Base-by-base conservation (phyloP, 2,329 filamentous ascomycete species). In the Leptographium flavum region DNA sequence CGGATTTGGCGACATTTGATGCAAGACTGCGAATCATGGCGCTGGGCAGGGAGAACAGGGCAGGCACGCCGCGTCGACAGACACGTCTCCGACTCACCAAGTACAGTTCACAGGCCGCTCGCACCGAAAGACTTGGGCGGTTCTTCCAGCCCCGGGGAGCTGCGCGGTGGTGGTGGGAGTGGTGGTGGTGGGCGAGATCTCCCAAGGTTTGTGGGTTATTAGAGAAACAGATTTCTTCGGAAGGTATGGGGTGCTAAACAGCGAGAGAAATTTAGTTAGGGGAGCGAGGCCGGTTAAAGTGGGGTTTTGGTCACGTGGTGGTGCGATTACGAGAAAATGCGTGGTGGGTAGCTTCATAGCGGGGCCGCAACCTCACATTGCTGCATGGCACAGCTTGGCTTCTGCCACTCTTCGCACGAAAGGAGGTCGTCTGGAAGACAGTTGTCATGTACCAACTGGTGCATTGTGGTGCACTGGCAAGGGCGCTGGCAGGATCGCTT, bases 191-290 rank as follows among this genome's bases (percentile, higher is more conserved):
- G 45, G 37, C 23, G 41, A 46, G 33, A 43, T 32, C 23, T 15
- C 23, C 15, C 23, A 35, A 39, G 32, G 32, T 30, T 41, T 45
- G 32, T 31, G 27, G 39, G 45, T 45, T 47, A 31, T 30, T 42
- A 38, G 49, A 49, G 43, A 47, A 47, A 47, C 46, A 30, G 42
- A 45, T 43, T 44, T 40, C 47, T 28, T 32, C 42, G 44, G 31
- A 47, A 42, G 48, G 47, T 51, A 43, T 50, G 48, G 40, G 33
- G 33, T 49, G 46, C 41, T 50, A 50, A 44, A 39, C 38, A 35
- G 15, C 40, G 47, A 45, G 42, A 47, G 45, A 43, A 40, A 39
- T 45, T 43, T 42, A 23, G 39, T 39, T 46, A 23, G 31, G n/a
- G n/a, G 43, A 45, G 44, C 42, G 38, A 38, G n/a, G 42, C 31